Conservation (phyloP, 2,329 filamentous ascomycete genomes). For the Cercospora sp. region DNA sequence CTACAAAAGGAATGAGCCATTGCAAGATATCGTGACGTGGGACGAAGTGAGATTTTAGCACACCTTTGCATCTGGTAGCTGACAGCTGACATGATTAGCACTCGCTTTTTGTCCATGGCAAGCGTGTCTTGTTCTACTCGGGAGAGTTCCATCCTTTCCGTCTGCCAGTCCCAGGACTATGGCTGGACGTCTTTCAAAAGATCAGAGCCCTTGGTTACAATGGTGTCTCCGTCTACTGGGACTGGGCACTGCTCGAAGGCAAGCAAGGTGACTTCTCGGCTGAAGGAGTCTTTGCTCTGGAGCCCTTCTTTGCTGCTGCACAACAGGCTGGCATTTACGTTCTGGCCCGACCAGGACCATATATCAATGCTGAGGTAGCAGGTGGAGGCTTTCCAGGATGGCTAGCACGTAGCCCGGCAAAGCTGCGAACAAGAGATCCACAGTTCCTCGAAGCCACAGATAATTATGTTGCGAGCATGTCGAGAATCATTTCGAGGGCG, state of each 20-base stretch:
- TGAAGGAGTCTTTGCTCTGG: conserved; percentile 69
- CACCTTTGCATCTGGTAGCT: not conserved
- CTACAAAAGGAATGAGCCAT: conserved; percentile 49
- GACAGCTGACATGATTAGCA: conserved; percentile 40
- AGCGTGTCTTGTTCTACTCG: conserved; percentile 69
- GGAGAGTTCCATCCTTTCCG: conserved; percentile 73
- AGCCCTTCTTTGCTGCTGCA: conserved; percentile 76
- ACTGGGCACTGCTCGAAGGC: conserved; percentile 77
- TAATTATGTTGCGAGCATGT: conserved; percentile 64
- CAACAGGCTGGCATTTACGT: conserved; percentile 73
- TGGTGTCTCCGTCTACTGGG: conserved; percentile 73
- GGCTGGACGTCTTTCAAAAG: conserved; percentile 77
- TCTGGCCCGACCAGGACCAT: conserved; percentile 53
- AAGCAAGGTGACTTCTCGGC: conserved; percentile 68
- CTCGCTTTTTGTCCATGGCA: conserved; percentile 68
- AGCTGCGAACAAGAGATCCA: conserved; percentile 61
- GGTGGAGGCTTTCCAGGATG: conserved; percentile 81
- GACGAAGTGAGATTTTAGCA: conserved; percentile 52
- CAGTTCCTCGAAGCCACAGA: conserved; percentile 67
- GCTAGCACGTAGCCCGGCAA: conserved; percentile 67
- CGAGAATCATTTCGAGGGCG: conserved; percentile 66
- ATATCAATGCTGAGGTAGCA: conserved; percentile 74
- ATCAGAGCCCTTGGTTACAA: conserved; percentile 80
- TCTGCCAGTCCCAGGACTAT: conserved; percentile 61
- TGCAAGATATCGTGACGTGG: conserved; percentile 67